A percentile compares a stretch with the other conserved stretches of the same genome.
Conservation (phyloP, 179 eudicot genomes). For the Silene noctiflora region DNA sequence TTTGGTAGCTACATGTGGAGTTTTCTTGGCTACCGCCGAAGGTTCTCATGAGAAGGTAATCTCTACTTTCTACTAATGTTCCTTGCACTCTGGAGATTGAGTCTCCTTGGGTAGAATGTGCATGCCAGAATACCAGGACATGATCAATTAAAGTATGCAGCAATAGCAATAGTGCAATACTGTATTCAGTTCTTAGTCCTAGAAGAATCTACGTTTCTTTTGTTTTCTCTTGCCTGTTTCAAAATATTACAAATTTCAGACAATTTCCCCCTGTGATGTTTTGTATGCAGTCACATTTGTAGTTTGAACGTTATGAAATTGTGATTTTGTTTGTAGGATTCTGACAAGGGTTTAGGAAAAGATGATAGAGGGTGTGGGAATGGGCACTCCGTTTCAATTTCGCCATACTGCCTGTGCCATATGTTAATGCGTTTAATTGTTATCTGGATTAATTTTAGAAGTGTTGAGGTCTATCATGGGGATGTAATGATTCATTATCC, state of each 20-base stretch:
- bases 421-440: neutral
- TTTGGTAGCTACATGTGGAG: conserved; percentile 35
- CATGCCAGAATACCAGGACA: neutral
- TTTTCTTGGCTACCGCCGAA: conserved; percentile 50
- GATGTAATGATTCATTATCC: neutral
- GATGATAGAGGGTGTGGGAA: neutral
- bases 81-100: neutral
- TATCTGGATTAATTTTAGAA: no score
- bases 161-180: no score
- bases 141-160: neutral
- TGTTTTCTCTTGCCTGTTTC: no score
- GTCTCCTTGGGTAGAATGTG: neutral
- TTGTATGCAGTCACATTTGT: neutral
- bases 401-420: neutral
- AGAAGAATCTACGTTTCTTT: no score
- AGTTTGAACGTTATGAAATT: neutral
- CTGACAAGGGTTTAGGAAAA: neutral
- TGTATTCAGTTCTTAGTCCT: no score
- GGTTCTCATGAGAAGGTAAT: conserved; percentile 90
- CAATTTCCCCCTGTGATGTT: no score
- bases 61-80: neutral
- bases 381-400: neutral
- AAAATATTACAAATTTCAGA: no score
- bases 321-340: neutral
- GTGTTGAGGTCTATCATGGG: neutral